These are phyloP conservation scores for Saccharomyces hybrid DNA, from an alignment of 1,139 yeast genomes.

Conservation along the genomic window DNA sequence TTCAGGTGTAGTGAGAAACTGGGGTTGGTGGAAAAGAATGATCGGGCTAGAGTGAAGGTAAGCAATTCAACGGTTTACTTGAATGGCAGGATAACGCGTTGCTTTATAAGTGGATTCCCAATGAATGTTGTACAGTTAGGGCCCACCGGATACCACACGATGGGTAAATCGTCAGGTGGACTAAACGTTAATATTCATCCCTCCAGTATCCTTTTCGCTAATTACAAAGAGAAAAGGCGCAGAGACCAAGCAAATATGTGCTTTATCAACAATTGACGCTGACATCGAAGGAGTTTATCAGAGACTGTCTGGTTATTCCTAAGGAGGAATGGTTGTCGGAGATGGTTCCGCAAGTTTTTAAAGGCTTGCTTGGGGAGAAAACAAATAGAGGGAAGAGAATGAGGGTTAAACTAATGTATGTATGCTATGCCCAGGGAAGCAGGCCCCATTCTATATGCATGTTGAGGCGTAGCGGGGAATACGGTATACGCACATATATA, in stretches of 20 bases:
- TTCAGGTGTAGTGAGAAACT: conserved; percentile 52
- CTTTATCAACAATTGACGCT: conserved; percentile 79
- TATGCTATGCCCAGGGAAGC: neutral
- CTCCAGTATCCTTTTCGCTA: conserved; percentile 36
- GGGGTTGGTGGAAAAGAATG: conserved; percentile 35
- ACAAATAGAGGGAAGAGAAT: neutral
- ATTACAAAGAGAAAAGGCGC: conserved; percentile 34
- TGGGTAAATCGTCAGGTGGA: conserved; percentile 23
- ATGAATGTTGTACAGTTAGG: conserved; percentile 67
- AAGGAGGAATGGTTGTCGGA: conserved; percentile 55
- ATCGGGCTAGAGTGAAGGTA: conserved; percentile 13
- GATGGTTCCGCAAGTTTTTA: conserved; percentile 48
- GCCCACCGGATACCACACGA: conserved; percentile 56
- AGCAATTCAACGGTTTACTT: conserved; percentile 19
- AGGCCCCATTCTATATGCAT: neutral
- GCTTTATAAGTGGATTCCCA: conserved; percentile 77
- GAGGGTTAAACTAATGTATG: neutral
- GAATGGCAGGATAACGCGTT: conserved; percentile 45
- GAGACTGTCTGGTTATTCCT: conserved; percentile 70
- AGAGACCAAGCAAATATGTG: conserved; percentile 65
- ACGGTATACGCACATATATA: neutral
- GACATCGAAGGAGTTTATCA: conserved; percentile 82
- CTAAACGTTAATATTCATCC: conserved; percentile 70
- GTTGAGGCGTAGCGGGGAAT: neutral
- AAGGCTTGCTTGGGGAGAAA: conserved; percentile 3